Base-by-base conservation (phyloP, 768 basidiomycete species). In the Termitomyces sp. region DNA sequence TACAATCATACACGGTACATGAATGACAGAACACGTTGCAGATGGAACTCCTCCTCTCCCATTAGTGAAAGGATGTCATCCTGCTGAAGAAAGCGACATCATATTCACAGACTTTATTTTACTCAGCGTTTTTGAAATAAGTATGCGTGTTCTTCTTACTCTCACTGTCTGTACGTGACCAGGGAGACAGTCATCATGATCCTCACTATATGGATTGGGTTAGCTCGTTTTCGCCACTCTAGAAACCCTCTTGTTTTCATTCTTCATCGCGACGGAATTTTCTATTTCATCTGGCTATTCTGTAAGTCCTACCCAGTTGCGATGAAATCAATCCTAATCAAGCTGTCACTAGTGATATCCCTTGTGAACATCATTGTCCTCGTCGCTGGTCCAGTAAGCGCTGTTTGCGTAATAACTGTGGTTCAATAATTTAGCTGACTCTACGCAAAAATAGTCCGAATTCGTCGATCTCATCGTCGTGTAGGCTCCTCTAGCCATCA, bases 31-130 rank as follows among this genome's bases (percentile, higher is more conserved):
- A 42, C 12, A 46, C 17, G 7, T 21, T 32, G 2, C 29, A 60
- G 54, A 54, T 47, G 59, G 59, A 12, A 40, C 40, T 12, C 52
- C 62, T 2, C 58, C 62, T 2, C 48, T 64, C 19, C 48, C 59
- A 17, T 55, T 38, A 0, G 46, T 61, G 0, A 32, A 11, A 10
- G 62, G 63, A 16, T 65, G 63, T 17, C 59, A 63, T 34, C 54
- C 53, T 1, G 41, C 19, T 32, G 54, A 53, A 21, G 63, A 51
- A 9, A 60, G 49, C 31, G 35, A 47, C 6, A 48, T 60, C 17
- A 17, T 44, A 31, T 54, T 44, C 17, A 19, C 31, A 2, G 32
- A 54, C 5, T 54, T 44, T 44, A 5, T 41, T 8, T 23, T 54
- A 23, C 53, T 54, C 12, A 25, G 25, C 11, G 32, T 43, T 6